Evolutionary conservation across 148 eudicot genomes (phyloP), one percentile per base, ranked within the genome.

Genomic region (Talinum fruticosum): DNA sequence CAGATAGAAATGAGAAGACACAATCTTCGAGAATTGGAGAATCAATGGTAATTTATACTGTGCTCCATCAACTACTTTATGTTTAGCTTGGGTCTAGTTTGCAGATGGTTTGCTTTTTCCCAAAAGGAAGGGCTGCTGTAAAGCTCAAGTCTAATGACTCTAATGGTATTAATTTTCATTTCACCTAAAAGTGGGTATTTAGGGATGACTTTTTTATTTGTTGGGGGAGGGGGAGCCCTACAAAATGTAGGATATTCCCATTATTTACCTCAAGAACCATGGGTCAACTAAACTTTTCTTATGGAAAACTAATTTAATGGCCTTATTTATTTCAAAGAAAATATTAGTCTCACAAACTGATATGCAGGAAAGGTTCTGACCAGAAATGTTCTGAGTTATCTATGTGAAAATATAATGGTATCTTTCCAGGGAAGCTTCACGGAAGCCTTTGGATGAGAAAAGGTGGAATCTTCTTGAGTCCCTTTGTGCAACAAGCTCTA

Each of bases 381-480:
- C 66, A 32, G 37, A 18, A 24, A 23, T n/a, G 64, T 1, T 24
- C 28, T 10, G 8, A 12, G 18, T 12, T 62, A 62, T n/a, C 14
- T 62, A 38, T 62, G 68, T 69, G 29, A 10, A 24, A 44, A 64
- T 65, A 6, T n/a, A 72, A 30, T 44, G 53, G 32, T 61, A 30
- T 51, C 32, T 65, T 65, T 33, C 41, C 66, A 79, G 81, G 76
- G 76, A 66, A 21, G 44, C 29, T 10, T 68, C 53, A 33, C 51
- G 14, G 72, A 80, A 79, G 69, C 73, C 86, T 70, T 74, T 87
- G 82, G 80, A 82, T 77, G 87, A 79, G 72, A 85, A 81, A 67
- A 85, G 70, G 74, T 78, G 75, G 77, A 79, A 71, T 79, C 87
- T 84, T 66, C 80, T 86, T 84, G 87, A 86, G 79, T 84, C 83